These are phyloP conservation scores for Musa beccarii DNA, from an alignment of 176 grass and related monocot species.

Conservation along the genomic window DNA sequence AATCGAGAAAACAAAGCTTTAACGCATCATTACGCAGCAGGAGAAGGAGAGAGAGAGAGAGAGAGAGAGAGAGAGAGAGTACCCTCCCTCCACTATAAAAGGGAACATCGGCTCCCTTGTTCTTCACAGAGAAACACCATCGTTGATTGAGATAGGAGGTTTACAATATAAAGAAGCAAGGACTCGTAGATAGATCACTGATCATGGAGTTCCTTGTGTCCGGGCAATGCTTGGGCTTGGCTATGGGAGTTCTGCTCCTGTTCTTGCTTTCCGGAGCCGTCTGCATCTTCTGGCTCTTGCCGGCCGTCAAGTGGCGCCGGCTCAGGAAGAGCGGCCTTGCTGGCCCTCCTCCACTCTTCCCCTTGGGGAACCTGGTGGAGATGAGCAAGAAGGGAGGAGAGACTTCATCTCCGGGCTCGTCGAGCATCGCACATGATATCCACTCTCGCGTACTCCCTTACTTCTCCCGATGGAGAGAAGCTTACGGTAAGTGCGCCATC, in stretches of 20 bases:
- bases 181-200: no score
- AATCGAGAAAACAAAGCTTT: no score
- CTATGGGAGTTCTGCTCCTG: neutral
- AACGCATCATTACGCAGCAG: no score
- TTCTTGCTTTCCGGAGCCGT: conserved; percentile 1
- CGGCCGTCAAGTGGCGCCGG: neutral
- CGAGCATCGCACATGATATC: conserved; percentile 32
- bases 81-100: no score
- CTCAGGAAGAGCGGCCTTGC: conserved; percentile 22
- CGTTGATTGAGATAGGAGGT: no score
- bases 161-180: no score
- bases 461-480: conserved; percentile 47
- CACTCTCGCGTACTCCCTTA: conserved; percentile 67
- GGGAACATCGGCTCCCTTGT: no score
- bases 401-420: neutral
- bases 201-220: neutral
- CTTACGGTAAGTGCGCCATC: conserved; percentile 29
- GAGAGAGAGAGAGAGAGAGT: no score
- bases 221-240: neutral
- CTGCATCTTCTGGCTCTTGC: conserved; percentile 27
- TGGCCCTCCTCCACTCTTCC: conserved; percentile 32
- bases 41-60: no score
- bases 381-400: conserved; percentile 14
- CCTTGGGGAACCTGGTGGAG: conserved; percentile 35
- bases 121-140: no score